phyloP scores from a whole-genome alignment of 2,329 filamentous ascomycete species.

The Microcera coccophila region DNA sequence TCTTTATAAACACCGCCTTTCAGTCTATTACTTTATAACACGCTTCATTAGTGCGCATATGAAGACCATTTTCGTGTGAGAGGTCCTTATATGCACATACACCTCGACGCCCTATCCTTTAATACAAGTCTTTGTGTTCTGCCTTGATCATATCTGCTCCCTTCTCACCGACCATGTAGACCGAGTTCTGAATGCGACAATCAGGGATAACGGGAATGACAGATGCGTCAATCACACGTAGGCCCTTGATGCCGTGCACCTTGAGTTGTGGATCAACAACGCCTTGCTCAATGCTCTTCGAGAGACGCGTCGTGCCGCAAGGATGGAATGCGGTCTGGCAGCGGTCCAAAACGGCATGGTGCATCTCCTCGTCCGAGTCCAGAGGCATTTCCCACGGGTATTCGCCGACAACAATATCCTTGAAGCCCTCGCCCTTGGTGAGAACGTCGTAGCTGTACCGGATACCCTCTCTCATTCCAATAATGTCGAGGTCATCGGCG shows the following conservation, averaged over 20 bases:
- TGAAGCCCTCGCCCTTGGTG: neutral
- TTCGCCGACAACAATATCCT: neutral
- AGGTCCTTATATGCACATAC: too few species aligned
- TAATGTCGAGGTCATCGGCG: slow-evolving; percentile 1
- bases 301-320: neutral
- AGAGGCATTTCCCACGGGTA: neutral
- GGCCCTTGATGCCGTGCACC: neutral
- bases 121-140: neutral
- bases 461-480: neutral
- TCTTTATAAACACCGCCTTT: too few species aligned
- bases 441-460: neutral
- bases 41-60: too few species aligned
- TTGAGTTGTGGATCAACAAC: neutral
- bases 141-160: neutral
- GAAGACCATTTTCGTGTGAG: too few species aligned
- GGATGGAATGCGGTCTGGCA: neutral
- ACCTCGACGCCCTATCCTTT: too few species aligned
- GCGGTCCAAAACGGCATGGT: neutral
- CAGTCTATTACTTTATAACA: too few species aligned
- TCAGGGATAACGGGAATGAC: neutral
- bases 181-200: neutral
- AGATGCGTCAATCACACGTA: neutral
- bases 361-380: neutral
- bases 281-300: neutral
- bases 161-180: neutral